phyloP scores from a whole-genome alignment of 768 basidiomycete species.

The Crassisporium funariophilum region DNA sequence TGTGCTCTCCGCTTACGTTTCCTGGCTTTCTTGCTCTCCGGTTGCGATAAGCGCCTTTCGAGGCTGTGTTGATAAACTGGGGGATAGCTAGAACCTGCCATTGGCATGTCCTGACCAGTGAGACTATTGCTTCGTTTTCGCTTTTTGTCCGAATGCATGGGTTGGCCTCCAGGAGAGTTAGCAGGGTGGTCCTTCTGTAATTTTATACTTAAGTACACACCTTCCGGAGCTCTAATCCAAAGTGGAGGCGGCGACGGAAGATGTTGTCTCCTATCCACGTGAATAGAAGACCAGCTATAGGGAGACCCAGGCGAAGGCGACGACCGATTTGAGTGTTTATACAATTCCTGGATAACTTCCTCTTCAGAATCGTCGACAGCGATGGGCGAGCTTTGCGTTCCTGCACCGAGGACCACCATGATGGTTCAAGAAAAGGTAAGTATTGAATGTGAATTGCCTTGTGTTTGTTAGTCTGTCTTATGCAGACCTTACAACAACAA shows the following conservation, averaged over 20 bases:
- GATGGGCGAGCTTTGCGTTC: slow-evolving; percentile 39
- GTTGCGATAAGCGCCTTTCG: slow-evolving; percentile 25
- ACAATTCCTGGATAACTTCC: slow-evolving; percentile 36
- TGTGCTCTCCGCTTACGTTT: slow-evolving; percentile 42
- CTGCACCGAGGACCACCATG: slow-evolving; percentile 26
- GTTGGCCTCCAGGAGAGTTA: slow-evolving; percentile 1
- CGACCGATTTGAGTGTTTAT: slow-evolving; percentile 8
- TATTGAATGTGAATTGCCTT: slow-evolving; percentile 5
- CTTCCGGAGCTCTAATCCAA: neutral
- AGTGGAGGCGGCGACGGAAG: neutral
- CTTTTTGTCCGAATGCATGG: slow-evolving; percentile 20
- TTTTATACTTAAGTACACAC: slow-evolving; percentile 3
- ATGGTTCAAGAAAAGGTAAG: slow-evolving; percentile 14
- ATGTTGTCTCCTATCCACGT: neutral
- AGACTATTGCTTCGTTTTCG: slow-evolving; percentile 21
- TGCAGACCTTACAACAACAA: neutral
- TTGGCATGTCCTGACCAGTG: slow-evolving; percentile 10
- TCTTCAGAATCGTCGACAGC: slow-evolving; percentile 44
- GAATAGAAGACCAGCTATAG: too few relatives aligned
- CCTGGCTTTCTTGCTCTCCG: slow-evolving; percentile 41
- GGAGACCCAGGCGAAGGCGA: too few relatives aligned
- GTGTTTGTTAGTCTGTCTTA: neutral
- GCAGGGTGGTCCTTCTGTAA: neutral
- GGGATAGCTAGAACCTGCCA: slow-evolving; percentile 8
- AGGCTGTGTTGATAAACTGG: slow-evolving; percentile 14